Percentiles rank a stretch among this genome's conserved stretches.
Evolutionary conservation across 2,329 filamentous ascomycete species (phyloP).

Genomic region (Ambrosiella xylebori): DNA sequence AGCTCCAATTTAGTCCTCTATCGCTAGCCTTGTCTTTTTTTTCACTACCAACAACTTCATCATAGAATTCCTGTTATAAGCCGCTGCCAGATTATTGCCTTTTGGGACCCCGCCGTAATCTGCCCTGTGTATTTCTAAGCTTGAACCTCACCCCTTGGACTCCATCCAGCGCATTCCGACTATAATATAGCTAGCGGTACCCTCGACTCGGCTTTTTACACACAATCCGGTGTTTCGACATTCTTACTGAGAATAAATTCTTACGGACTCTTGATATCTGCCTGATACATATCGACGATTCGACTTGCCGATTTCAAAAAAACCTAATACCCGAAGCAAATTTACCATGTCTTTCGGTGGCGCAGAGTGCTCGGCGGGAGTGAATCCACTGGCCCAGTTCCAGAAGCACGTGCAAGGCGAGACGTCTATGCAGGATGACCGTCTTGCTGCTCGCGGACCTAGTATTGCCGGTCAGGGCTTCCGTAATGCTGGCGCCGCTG

Average conservation of each 20-base stretch:
- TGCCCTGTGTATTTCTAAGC: neutral
- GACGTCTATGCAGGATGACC: conserved; percentile 82
- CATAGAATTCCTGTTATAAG: neutral
- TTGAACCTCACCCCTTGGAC: neutral
- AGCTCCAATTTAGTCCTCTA: neutral
- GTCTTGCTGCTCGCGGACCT: conserved; percentile 60
- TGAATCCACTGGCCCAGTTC: conserved; percentile 92
- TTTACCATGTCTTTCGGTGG: conserved; percentile 49
- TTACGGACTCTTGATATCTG: neutral
- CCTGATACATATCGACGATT: neutral
- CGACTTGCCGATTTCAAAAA: neutral
- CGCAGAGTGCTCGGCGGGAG: conserved; percentile 89
- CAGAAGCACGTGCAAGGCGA: conserved; percentile 95
- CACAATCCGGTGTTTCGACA: no score
- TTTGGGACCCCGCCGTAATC: neutral
- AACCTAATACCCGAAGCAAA: neutral
- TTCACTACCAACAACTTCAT: neutral
- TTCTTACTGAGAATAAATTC: neutral
- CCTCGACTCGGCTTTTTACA: neutral
- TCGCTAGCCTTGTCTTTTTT: neutral
- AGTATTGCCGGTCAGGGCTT: conserved; percentile 59
- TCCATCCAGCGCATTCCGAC: neutral
- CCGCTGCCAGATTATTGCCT: neutral
- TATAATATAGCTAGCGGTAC: neutral
- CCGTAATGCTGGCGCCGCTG: conserved; percentile 51